Conservation (phyloP, 2,329 filamentous ascomycete species). For the Blastomyces silverae region DNA sequence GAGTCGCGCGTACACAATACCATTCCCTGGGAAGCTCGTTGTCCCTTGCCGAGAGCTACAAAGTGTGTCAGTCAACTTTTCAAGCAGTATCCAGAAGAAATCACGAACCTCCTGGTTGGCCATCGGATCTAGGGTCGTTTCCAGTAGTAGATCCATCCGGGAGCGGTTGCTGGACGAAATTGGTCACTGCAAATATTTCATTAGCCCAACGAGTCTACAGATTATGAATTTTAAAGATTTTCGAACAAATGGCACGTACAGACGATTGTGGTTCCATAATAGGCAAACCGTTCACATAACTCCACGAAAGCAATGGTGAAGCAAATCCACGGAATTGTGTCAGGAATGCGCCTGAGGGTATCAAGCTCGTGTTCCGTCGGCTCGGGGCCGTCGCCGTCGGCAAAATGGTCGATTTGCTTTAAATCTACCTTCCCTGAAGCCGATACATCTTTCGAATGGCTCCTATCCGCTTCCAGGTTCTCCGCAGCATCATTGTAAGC, state of each 20-base stretch:
- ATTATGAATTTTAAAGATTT: not conserved
- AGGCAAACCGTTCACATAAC: conserved; percentile 68
- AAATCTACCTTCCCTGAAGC: not conserved
- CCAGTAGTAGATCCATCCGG: conserved; percentile 51
- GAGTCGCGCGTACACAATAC: conserved; percentile 36
- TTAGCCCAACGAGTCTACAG: not conserved
- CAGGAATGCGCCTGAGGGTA: conserved; percentile 32
- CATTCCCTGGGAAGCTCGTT: conserved; percentile 48
- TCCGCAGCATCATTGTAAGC: conserved; percentile 5
- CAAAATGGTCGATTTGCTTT: not conserved
- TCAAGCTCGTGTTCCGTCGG: conserved; percentile 32
- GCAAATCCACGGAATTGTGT: conserved; percentile 54
- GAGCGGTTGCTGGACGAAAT: conserved; percentile 54
- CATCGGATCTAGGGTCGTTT: conserved; percentile 29
- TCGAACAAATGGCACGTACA: conserved; percentile 42
- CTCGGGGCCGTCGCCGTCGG: conserved; percentile 1
- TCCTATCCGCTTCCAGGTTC: not conserved
- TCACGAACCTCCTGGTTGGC: conserved; percentile 35
- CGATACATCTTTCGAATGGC: not conserved
- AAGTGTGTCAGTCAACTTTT: conserved; percentile 38
- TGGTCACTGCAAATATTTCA: conserved; percentile 42
- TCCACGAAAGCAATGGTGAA: conserved; percentile 67
- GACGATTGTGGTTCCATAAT: conserved; percentile 63
- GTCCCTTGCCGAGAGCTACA: conserved; percentile 53
- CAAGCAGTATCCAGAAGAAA: not conserved